Base-by-base conservation (phyloP, 345 rosid species). In the Eutrema japonicum region DNA sequence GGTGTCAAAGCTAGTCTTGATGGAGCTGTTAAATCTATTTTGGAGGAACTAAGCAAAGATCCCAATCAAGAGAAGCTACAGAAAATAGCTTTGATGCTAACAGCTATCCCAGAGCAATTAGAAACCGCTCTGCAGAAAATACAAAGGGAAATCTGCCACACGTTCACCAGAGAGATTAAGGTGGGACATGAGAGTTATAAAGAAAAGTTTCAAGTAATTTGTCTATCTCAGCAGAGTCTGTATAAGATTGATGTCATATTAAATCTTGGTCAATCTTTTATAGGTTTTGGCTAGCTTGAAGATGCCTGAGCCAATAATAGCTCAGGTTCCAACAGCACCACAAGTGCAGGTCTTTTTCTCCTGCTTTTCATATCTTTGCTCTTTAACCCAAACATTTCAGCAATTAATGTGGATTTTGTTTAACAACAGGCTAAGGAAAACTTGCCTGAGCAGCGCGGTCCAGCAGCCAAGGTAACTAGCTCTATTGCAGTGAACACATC, bases 1-100 rank as follows among this genome's bases (percentile, higher is more conserved):
- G 88, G 80, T 65, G 63, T 80, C 64, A 89, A 90, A 85, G 66
- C 73, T 49, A 83, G 85, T 73, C 63, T 89, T 66, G 83, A 78
- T 66, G 88, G 78, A 65, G 78, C 87, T 78, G 80, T 89, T 79
- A 86, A 83, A 81, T 83, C 85, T 49, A 61, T 90, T 70, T 83
- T 86, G n/a, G 85, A 90, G 64, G 90, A 84, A 74, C 62, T 83
- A 66, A 73, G 74, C 77, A 85, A 85, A 73, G 82, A 76, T 63
- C 65, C 56, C 60, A 66, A 66, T 47, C 83, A 80, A 75, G 88
- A 88, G 10, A 86, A 82, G 80, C 68, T 87, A 43, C 82, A 81
- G 64, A 80, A 83, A 66, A 82, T 89, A 16, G 80, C 38, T 65
- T 65, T 61, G 58, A 73, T 75, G 73, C 80, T 89, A 72, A 86